Conservation (phyloP, 495 filamentous ascomycete species). For the Xylaria nigripes region DNA sequence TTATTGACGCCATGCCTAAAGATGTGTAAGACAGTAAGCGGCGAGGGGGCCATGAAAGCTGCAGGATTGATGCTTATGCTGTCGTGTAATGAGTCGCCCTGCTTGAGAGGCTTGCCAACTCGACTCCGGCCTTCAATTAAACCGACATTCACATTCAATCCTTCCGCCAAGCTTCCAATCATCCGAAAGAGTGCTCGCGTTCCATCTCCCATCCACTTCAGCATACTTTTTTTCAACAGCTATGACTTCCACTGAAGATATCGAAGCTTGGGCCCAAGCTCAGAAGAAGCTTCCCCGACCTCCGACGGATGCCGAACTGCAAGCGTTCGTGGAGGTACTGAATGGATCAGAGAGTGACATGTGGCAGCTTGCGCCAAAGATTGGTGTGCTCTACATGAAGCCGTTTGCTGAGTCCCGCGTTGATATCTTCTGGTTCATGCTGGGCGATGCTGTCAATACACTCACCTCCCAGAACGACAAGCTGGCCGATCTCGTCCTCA, state of each 20-base stretch:
- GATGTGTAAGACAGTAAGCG: too few relatives aligned
- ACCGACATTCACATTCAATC: too few relatives aligned
- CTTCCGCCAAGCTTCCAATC: too few relatives aligned
- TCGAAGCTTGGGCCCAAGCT: slow-evolving; percentile 2
- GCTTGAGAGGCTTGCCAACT: too few relatives aligned
- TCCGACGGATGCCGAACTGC: background rate
- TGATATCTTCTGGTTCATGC: slow-evolving; percentile 7
- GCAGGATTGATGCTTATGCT: too few relatives aligned
- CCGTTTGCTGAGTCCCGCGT: slow-evolving; percentile 5
- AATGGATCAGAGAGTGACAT: background rate
- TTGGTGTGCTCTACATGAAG: slow-evolving; percentile 7
- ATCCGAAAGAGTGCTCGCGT: background rate
- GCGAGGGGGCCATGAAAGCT: too few relatives aligned
- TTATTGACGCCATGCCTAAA: background rate
- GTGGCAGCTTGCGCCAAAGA: slow-evolving; percentile 4
- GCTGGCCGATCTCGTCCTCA: slow-evolving; percentile 7
- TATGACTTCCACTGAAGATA: background rate
- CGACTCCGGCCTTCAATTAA: too few relatives aligned
- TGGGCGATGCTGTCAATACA: slow-evolving; percentile 8
- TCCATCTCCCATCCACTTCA: background rate
- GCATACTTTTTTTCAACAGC: background rate
- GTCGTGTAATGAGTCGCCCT: too few relatives aligned
- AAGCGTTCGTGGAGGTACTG: slow-evolving; percentile 3
- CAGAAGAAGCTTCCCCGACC: slow-evolving; percentile 9
- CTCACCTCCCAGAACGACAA: slow-evolving; percentile 12